A percentile compares a stretch with the other conserved stretches of the same genome.
Evolutionary conservation across 1,139 yeast genomes (phyloP).

Genomic region (Taiozyma onychis): DNA sequence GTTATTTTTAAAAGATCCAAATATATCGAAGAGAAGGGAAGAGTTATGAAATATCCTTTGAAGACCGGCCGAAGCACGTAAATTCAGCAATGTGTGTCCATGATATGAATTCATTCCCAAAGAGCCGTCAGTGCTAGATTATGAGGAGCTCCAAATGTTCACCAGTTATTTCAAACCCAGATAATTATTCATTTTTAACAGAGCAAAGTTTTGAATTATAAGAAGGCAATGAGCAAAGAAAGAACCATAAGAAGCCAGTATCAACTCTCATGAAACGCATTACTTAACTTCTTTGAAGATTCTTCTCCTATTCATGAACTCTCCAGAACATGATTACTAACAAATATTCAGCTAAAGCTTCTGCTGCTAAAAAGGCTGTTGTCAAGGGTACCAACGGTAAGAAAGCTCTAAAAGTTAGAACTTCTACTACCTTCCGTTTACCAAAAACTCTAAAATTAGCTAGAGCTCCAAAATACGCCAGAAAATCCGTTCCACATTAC

Average conservation of each 20-base stretch:
- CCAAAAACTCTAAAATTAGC: slow-evolving; percentile 96
- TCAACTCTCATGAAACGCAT: not conserved
- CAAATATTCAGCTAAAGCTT: slow-evolving; percentile 62
- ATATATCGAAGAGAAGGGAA: not conserved
- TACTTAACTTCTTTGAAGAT: not conserved
- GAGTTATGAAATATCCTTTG: not conserved
- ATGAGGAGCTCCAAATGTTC: not conserved
- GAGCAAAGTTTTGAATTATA: too few relatives aligned
- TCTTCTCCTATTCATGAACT: not conserved
- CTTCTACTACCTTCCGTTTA: slow-evolving; percentile 91
- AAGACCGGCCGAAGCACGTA: not conserved
- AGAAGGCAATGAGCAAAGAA: too few relatives aligned
- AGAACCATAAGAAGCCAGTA: not conserved
- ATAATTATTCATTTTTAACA: too few relatives aligned
- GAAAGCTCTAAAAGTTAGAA: slow-evolving; percentile 91
- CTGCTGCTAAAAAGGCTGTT: slow-evolving; percentile 98
- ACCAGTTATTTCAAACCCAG: not conserved
- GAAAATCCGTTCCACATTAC: slow-evolving; percentile 96
- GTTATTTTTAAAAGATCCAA: not conserved
- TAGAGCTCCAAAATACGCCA: slow-evolving; percentile 92
- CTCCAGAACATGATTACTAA: slow-evolving; percentile 14
- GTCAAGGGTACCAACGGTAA: slow-evolving; percentile 94
- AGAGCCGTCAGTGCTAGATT: not conserved
- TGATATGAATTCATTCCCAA: not conserved
- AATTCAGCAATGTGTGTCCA: not conserved